Evolutionary conservation across 768 basidiomycete genomes (phyloP), one percentile per base, ranked within the genome.

Genomic region (Lentinula aciculospora): DNA sequence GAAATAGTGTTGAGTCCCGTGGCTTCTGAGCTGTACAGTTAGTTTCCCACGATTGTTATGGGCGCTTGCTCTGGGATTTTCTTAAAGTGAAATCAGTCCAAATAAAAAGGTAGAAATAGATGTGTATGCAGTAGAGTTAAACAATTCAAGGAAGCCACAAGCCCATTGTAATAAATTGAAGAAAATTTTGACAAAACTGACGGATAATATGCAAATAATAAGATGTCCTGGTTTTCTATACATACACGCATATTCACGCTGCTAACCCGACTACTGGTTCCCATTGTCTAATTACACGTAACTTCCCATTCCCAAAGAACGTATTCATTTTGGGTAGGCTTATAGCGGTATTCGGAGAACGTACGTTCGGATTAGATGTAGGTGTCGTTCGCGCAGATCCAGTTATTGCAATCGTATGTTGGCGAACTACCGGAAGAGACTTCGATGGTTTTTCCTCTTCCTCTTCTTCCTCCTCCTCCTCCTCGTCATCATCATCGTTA

Each of bases 381-480:
- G 56, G 56, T 37, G 31, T 27, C 17, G 56, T 57, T 47, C 56
- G 28, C 25, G 45, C 56, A 21, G 56, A 47, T 27, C 23, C 46
- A 4, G 40, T 29, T 15, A 21, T 13, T 23, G 36, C 53, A 42
- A 37, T 17, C 9, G 55, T 4, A 46, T 48, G 45, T 12, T 57
- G 56, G 15, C 56, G 34, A 17, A 45, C 34, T 25, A 25, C 19
- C 15, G 32, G 25, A 32, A 39, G 34, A 21, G 56, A 6, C 25
- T 42, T 31, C 6, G 60, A 40, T 12, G 31, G 40, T 39, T 25
- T 32, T 3, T 29, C 53, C n/a, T 75, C 78, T 44, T 76, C 78
- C 59, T 79, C 80, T 58, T 80, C 79, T 42, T 81, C 78, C 59
- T 79, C 79, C 36, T 79, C 79, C n/a, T 79, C 79, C 12, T 81